Base-by-base conservation (phyloP, 2,329 filamentous ascomycete genomes). In the Fusarium tjaetaba region DNA sequence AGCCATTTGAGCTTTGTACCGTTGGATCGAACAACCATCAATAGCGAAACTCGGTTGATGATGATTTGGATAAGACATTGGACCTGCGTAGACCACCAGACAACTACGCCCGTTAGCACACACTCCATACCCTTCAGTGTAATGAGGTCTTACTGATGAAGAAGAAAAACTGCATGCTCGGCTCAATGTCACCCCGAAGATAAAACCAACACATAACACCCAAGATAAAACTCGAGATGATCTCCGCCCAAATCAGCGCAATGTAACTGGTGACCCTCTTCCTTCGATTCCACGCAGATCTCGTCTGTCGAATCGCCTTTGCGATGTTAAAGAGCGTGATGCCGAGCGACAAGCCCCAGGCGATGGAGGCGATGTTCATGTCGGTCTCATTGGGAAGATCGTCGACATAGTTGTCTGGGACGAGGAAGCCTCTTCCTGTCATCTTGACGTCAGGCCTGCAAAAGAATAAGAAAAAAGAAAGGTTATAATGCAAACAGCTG, bases 31-130 rank as follows among this genome's bases (percentile, higher is more conserved):
- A 84, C 77, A 9, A 84, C 79, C 61, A 86, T 82, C 39, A 88
- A 81, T 10, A 88, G 79, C 3, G 83, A 81, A 18, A 87, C 83
- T 60, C 86, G 84, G 68, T 88, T 88, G 75, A 87, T 85, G 74
- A 88, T 87, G 51, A 88, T 88, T 71, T 87, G 86, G 74, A 87
- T 84, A 4, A 88, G 78, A 22, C 85, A 81, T 60, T 80, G 78
- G 14, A 80, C 77, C 71, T 87, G 84, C 3, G 85, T 81, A 13
- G 73, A 77, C 78, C 78, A 79, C 52, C 72, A 78, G 26, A 78
- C 65, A 49, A 79, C 76, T 84, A 65, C 6, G 1, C 2, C 2
- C 11, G 68, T 68, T 76, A 77, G 46, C 16, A 18, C 0, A 6
- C 11, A 13, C 2, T 11, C 14, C 11, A 8, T 18, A 7, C 4